Evolutionary conservation across 2,329 filamentous ascomycete genomes (phyloP).

Genomic region (Cytospora leucostoma): DNA sequence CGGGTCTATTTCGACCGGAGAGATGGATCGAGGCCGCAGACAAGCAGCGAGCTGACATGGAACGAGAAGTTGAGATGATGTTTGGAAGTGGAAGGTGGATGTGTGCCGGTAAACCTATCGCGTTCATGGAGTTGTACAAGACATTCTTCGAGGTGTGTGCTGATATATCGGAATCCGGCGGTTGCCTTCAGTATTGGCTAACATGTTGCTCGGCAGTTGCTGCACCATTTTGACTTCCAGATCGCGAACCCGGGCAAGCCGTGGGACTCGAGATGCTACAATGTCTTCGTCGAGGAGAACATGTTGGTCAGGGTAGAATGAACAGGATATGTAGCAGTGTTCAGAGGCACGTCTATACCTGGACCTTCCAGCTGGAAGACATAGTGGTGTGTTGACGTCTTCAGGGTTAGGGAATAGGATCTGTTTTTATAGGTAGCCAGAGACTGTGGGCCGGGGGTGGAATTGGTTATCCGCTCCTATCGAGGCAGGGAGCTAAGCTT

Average conservation of each 20-base stretch:
- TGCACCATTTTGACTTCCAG: conserved; percentile 21
- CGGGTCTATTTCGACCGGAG: conserved; percentile 49
- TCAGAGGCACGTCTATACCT: too few relatives aligned
- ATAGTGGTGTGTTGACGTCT: neutral
- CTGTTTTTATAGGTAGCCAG: neutral
- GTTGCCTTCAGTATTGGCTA: neutral
- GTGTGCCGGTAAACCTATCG: conserved; percentile 23
- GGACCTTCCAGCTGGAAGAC: neutral
- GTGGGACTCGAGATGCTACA: conserved; percentile 13
- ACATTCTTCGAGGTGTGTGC: conserved; percentile 40
- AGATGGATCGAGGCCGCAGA: conserved; percentile 46
- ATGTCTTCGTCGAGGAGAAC: conserved; percentile 18
- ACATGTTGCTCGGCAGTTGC: neutral
- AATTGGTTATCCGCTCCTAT: too few relatives aligned
- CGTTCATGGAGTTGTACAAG: conserved; percentile 23
- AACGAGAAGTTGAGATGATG: conserved; percentile 49
- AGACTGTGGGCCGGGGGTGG: too few relatives aligned
- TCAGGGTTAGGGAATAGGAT: conserved; percentile 14
- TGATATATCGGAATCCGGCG: neutral
- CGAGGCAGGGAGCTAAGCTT: neutral
- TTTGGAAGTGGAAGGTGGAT: conserved; percentile 49
- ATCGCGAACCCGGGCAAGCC: conserved; percentile 14
- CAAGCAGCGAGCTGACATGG: conserved; percentile 42
- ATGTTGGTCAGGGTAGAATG: conserved; percentile 4
- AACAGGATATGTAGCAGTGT: neutral